Base-by-base conservation (phyloP, 2,329 filamentous ascomycete species). In the Basipetospora chlamydospora region DNA sequence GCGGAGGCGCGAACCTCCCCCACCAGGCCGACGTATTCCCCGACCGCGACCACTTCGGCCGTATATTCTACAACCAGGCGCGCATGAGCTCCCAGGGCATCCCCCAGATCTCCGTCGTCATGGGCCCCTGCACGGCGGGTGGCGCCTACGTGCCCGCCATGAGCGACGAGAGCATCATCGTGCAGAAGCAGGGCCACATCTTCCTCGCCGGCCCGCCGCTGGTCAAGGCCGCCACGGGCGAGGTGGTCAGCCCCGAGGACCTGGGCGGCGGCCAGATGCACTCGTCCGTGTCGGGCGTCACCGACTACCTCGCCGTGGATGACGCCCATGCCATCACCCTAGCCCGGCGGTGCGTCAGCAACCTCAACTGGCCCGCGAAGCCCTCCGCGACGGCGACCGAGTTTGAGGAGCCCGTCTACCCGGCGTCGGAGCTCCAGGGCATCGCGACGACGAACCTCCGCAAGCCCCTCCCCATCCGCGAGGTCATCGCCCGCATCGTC, bases 51-150 rank as follows among this genome's bases (percentile, higher is more conserved):
- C 88, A 96, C 57, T 96, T 98, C 53, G 86, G 88, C 25, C 83
- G 88, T 45, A 94, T 96, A 54, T 98, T 98, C 66, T 98, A 81
- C 67, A 95, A 98, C 61, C 88, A 98, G 59, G 88, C 90, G 3
- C 70, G 84, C 49, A 94, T 96, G 86, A 90, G 82, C 46, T 72
- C 80, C 2, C 62, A 78, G 46, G 85, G 86, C 4, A 93, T 96
- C 42, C 88, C 88, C 1, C 88, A 96, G 53, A 81, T 98, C 47
- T 79, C 84, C 8, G 85, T 95, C 3, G 88, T 98, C 32, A 95
- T 98, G 88, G 88, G 88, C 1, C 83, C 88, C 29, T 98, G 90
- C 60, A 98, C 90, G 1, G 88, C 88, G 2, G 88, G 88, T 35
- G 88, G 88, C 33, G 88, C 88, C 17, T 96, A 98, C 54, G 87